Conservation (phyloP, 805 yeast genomes). For the Lachancea waltii region DNA sequence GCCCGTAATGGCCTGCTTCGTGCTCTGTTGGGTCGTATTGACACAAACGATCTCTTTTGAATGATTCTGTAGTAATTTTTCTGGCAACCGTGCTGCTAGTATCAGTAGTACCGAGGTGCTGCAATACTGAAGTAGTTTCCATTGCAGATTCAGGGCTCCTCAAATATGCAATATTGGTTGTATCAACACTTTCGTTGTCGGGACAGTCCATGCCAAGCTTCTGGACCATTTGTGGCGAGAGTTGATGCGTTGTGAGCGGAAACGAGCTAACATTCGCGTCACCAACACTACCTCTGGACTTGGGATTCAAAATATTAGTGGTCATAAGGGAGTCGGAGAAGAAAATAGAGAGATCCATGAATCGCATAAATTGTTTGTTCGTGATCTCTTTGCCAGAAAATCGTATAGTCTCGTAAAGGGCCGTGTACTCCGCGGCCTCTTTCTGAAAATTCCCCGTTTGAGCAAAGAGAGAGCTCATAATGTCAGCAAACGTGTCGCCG, state of each 20-base stretch:
- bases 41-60: conserved; percentile 2
- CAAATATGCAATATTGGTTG: background rate
- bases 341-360: conserved; percentile 43
- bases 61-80: conserved; percentile 7
- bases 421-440: conserved; percentile 35
- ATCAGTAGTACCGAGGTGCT: conserved; percentile 7
- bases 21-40: background rate
- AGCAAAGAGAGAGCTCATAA: conserved; percentile 19
- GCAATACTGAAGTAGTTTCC: conserved; percentile 1
- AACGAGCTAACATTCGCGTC: background rate
- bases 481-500: conserved; percentile 25
- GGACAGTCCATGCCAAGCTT: background rate
- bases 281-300: background rate
- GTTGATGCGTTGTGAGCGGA: background rate
- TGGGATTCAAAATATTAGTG: conserved; percentile 10
- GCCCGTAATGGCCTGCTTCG: background rate
- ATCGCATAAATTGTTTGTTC: conserved; percentile 51
- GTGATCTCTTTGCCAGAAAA: conserved; percentile 58
- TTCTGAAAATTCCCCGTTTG: conserved; percentile 10
- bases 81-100: conserved; percentile 21
- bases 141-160: background rate
- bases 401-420: conserved; percentile 58
- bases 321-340: conserved; percentile 27
- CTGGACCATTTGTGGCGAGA: background rate
- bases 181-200: conserved; percentile 2